Conservation (phyloP, 768 basidiomycete genomes). For the Fistulinella prunicolor region DNA sequence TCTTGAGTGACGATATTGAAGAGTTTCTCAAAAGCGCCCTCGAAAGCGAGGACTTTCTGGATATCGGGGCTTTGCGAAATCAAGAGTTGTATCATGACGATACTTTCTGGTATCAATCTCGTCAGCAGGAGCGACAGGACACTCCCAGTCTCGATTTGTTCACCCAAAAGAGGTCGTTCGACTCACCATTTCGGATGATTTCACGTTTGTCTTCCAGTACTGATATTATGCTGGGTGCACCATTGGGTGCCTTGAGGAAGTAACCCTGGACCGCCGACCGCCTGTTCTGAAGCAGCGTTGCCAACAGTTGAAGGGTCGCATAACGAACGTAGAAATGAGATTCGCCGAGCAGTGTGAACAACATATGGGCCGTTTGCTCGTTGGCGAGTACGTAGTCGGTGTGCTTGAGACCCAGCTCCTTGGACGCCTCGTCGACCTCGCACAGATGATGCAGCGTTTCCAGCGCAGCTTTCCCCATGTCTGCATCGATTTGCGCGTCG, state of each 20-base stretch:
- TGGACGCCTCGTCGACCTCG: conserved; percentile 61
- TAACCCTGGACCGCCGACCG: conserved; percentile 83
- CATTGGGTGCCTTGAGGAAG: conserved; percentile 82
- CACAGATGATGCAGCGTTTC: conserved; percentile 87
- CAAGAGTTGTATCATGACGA: conserved; percentile 77
- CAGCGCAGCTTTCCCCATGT: conserved; percentile 88
- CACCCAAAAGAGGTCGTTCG: not conserved
- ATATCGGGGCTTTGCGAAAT: conserved; percentile 88
- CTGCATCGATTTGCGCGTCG: conserved; percentile 87
- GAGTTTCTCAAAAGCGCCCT: conserved; percentile 93
- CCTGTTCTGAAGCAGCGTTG: conserved; percentile 77
- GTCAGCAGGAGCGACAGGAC: conserved; percentile 6
- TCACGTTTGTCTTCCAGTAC: conserved; percentile 84
- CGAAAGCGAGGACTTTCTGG: conserved; percentile 95
- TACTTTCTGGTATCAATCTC: conserved; percentile 56
- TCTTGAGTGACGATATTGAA: conserved; percentile 85
- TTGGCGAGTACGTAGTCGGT: conserved; percentile 76
- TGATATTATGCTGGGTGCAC: conserved; percentile 67
- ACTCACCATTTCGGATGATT: conserved; percentile 83
- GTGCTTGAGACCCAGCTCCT: conserved; percentile 77
- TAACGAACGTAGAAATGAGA: conserved; percentile 83
- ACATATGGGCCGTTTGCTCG: conserved; percentile 67
- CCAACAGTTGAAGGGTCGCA: conserved; percentile 78
- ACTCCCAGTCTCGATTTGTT: not conserved
- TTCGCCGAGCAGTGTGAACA: conserved; percentile 75